Evolutionary conservation across 2,329 filamentous ascomycete genomes (phyloP), one percentile per base, ranked within the genome.

Genomic region (Diplocarpon mali): DNA sequence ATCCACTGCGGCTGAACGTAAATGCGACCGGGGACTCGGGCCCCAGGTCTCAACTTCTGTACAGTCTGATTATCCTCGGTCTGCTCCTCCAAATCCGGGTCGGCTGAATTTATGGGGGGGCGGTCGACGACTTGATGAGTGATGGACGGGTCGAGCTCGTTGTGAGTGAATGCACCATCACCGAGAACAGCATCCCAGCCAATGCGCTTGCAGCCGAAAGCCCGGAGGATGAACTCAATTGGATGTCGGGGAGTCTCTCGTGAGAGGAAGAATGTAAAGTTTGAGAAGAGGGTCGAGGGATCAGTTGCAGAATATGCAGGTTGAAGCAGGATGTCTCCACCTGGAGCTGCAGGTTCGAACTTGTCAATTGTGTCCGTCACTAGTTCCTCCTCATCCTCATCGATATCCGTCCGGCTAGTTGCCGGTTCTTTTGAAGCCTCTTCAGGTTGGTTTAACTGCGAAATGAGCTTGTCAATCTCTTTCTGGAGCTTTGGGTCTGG

Each of bases 1-100:
- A 98, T 80, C 90, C 93, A 98, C 63, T 98, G 92, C 15, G 92
- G 92, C 68, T 98, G 92, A 45, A 98, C 69, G 57, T 98, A 98
- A 52, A 80, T 87, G 53, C 92, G 76, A 30, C 90, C 90, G n/a
- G 90, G 88, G 50, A 96, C 83, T 49, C 88, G 79, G 52, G 78
- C 78, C 58, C 85, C 83, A 47, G 65, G 65, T 20, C 63, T 69
- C 44, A 79, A 66, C 62, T 72, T 76, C 62, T 73, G 75, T 38
- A 68, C 68, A 50, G 70, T 83, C 66, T 76, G 77, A 64, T 74
- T 80, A 56, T 81, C 78, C 52, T 75, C 73, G 24, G 56, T 69
- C 38, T 70, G 66, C 44, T 72, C 69, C 28, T 71, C 69, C 3
- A 32, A 3, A 31, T 68, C 65, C 2, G 61, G 61, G 41, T 69